Percentiles rank a stretch among this genome's conserved stretches.
phyloP scores from a whole-genome alignment of 331 rosid genomes.

The Telfairia occidentalis region DNA sequence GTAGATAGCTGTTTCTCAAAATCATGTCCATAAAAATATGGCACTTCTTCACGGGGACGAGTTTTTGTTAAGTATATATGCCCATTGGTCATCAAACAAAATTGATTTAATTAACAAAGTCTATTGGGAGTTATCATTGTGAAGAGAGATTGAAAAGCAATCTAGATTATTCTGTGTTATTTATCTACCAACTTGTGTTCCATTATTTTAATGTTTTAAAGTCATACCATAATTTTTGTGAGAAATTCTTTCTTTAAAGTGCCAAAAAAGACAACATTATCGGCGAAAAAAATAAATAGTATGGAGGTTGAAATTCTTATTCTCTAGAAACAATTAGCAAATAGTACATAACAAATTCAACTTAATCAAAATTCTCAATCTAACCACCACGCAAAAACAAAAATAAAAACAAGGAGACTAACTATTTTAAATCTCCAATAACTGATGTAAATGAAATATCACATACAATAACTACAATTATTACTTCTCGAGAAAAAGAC shows the following conservation, averaged over 20 bases:
- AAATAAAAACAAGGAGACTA: background rate
- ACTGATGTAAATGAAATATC: background rate
- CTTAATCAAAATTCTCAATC: background rate
- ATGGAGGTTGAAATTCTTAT: background rate
- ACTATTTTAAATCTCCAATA: background rate
- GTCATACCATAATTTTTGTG: background rate
- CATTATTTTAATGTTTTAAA: background rate
- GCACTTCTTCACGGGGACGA: background rate
- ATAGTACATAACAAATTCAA: background rate
- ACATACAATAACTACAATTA: constrained; percentile 5
- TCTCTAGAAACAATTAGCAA: background rate
- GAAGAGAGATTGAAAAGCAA: background rate
- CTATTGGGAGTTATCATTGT: background rate
- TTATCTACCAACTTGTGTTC: background rate
- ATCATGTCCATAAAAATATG: background rate
- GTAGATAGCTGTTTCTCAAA: background rate
- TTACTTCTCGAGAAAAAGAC: background rate
- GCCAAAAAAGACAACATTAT: background rate
- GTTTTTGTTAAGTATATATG: background rate
- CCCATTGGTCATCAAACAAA: background rate
- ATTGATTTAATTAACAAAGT: background rate
- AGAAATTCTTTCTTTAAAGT: background rate
- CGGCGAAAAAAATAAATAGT: background rate
- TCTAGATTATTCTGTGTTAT: background rate
- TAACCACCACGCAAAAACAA: background rate